Conservation (phyloP, 129 eudicot species). For the Solidago caesia region DNA sequence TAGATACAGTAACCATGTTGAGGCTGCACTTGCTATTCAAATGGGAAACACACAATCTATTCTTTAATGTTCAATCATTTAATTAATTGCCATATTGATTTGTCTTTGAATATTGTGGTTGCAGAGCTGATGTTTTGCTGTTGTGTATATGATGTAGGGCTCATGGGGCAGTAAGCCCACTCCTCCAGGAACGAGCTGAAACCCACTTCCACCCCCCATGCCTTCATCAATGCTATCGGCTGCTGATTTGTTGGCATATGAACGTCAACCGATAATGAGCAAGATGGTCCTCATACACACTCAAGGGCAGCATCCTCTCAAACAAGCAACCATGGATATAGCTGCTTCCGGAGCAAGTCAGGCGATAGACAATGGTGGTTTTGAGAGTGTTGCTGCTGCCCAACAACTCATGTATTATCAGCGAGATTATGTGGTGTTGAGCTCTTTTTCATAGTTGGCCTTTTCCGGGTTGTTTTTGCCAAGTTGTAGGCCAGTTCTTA, state of each 20-base stretch:
- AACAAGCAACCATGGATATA: constrained; percentile 72
- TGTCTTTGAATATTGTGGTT: constrained; percentile 7
- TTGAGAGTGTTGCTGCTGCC: constrained; percentile 73
- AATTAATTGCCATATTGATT: neutral
- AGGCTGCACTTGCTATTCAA: constrained; percentile 82
- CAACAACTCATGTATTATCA: constrained; percentile 92
- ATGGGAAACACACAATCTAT: constrained; percentile 68
- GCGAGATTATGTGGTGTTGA: constrained; percentile 33
- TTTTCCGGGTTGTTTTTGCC: neutral
- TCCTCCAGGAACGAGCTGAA: constrained; percentile 76
- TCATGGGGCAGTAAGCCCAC: constrained; percentile 97
- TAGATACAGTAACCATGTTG: constrained; percentile 74
- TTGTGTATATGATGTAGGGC: constrained; percentile 41
- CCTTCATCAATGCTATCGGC: constrained; percentile 64
- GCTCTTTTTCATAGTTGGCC: neutral
- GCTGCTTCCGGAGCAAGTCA: constrained; percentile 73
- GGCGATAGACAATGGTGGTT: constrained; percentile 81
- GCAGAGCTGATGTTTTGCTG: neutral
- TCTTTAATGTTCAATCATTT: constrained; percentile 22
- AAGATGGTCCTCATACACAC: constrained; percentile 76
- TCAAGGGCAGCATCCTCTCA: constrained; percentile 61
- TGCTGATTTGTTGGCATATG: constrained; percentile 59
- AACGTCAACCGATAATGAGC: constrained; percentile 68
- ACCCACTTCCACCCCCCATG: constrained; percentile 82
- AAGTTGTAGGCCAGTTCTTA: neutral